A percentile compares a stretch with the other conserved stretches of the same genome.
Evolutionary conservation across 176 grass and related monocot species (phyloP).

Genomic region (Tillandsia leiboldiana): DNA sequence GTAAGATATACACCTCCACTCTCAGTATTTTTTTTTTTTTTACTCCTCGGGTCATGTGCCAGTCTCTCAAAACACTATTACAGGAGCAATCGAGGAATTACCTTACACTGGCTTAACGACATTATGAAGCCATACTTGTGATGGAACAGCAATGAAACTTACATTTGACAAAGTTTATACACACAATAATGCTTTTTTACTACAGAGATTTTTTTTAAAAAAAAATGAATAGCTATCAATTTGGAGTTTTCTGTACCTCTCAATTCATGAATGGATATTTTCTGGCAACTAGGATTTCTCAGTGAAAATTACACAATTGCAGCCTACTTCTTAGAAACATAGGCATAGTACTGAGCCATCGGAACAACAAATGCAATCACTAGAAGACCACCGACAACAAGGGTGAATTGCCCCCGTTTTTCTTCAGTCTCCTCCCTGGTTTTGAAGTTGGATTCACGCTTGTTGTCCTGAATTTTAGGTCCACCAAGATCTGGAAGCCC

Average conservation of each 20-base stretch:
- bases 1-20: no score
- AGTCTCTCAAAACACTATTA: no score
- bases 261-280: not conserved
- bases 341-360: constrained; percentile 99
- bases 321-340: constrained; percentile 89
- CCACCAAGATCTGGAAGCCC: constrained; percentile 80
- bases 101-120: no score
- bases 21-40: no score
- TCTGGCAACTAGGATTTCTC: not conserved
- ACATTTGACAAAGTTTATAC: no score
- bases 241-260: not conserved
- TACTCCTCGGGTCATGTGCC: no score
- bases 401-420: constrained; percentile 92
- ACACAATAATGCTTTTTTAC: no score
- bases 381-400: constrained; percentile 87
- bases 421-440: constrained; percentile 84
- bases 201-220: no score
- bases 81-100: no score
- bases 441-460: constrained; percentile 92
- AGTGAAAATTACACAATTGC: not conserved
- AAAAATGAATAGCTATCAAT: not conserved
- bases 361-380: constrained; percentile 97
- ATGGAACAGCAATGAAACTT: no score
- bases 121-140: no score
- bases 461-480: constrained; percentile 81